These are phyloP conservation scores for Fusarium odoratissimum DNA, from an alignment of 2,329 filamentous ascomycete genomes.

Conservation along the genomic window DNA sequence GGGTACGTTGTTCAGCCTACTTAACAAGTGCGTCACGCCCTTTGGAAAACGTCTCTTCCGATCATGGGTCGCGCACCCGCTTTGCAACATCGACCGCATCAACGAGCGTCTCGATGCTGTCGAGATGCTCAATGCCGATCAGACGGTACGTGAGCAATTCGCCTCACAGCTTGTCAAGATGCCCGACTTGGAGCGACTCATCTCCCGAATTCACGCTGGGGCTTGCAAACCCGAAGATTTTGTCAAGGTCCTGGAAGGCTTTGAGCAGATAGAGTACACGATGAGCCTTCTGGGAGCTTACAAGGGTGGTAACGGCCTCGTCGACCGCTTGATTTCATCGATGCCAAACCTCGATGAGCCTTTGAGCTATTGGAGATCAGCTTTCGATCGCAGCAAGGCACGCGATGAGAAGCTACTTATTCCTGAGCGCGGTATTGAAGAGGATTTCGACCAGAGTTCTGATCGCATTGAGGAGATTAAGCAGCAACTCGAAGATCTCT, in stretches of 20 bases:
- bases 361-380: constrained; percentile 87
- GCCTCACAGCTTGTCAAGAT: constrained; percentile 88
- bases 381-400: constrained; percentile 86
- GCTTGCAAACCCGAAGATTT: constrained; percentile 94
- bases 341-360: constrained; percentile 87
- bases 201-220: constrained; percentile 93
- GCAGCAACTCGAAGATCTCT: constrained; percentile 74
- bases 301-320: constrained; percentile 81
- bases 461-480: constrained; percentile 81
- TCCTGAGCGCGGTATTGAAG: constrained; percentile 86
- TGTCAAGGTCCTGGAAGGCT: constrained; percentile 91
- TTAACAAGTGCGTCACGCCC: constrained; percentile 95
- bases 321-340: constrained; percentile 82
- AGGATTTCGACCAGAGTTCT: constrained; percentile 89
- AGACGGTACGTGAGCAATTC: constrained; percentile 84
- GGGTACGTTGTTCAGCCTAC: constrained; percentile 88
- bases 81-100: constrained; percentile 87
- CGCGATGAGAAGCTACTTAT: constrained; percentile 84
- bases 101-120: constrained; percentile 95
- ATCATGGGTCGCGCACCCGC: constrained; percentile 96
- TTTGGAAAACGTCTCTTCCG: constrained; percentile 97
- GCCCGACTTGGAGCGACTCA: constrained; percentile 92
- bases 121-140: constrained; percentile 88
- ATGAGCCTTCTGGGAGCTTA: constrained; percentile 82
- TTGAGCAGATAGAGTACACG: constrained; percentile 97